phyloP scores from a whole-genome alignment of 768 basidiomycete species.

The Saitozyma podzolica region DNA sequence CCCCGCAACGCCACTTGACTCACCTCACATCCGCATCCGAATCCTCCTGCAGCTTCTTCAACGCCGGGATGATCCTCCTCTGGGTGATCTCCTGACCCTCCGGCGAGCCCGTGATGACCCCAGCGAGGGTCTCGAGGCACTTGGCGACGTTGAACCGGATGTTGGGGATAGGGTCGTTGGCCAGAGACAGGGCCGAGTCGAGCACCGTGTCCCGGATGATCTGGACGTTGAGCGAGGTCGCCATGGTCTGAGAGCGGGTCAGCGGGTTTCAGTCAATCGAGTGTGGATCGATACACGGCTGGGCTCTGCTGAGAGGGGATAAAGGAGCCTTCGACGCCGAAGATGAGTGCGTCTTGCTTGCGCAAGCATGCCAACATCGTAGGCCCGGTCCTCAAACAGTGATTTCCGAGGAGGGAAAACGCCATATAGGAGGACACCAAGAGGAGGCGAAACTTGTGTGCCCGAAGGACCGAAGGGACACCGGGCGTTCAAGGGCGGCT shows the following conservation, averaged over 20 bases:
- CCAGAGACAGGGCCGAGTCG: slow-evolving; percentile 75
- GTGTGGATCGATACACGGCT: no score
- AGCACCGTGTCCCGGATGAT: slow-evolving; percentile 77
- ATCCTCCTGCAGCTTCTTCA: slow-evolving; percentile 85
- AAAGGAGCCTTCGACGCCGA: no score
- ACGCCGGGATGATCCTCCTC: slow-evolving; percentile 72
- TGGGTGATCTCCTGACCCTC: slow-evolving; percentile 76
- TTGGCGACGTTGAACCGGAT: slow-evolving; percentile 99
- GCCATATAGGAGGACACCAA: no score
- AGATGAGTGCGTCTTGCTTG: not conserved
- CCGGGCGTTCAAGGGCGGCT: no score
- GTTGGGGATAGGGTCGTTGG: slow-evolving; percentile 91
- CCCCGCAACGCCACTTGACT: slow-evolving; percentile 1
- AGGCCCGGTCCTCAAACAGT: not conserved
- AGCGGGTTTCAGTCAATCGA: not conserved
- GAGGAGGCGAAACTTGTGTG: not conserved
- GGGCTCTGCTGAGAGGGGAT: no score
- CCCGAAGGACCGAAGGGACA: not conserved
- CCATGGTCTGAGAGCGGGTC: slow-evolving; percentile 70
- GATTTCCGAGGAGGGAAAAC: no score
- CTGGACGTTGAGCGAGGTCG: slow-evolving; percentile 79
- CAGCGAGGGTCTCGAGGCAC: slow-evolving; percentile 82
- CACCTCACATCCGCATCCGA: slow-evolving; percentile 91
- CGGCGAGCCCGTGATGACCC: slow-evolving; percentile 60
- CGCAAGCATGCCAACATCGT: not conserved